Conservation (phyloP, 768 basidiomycete genomes). For the Trametes sanguinea region DNA sequence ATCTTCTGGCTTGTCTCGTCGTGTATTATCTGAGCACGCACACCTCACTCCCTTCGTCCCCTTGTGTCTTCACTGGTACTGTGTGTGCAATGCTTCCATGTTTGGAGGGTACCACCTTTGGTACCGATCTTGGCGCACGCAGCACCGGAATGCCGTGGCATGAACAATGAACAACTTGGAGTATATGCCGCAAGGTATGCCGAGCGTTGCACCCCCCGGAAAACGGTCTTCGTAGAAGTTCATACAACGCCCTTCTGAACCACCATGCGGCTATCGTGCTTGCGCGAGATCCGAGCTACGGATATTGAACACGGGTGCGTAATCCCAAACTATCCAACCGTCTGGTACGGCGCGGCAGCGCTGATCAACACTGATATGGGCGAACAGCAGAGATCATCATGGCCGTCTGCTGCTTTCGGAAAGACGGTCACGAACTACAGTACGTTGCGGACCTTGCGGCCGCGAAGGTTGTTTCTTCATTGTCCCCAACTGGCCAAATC, state of each 20-base stretch:
- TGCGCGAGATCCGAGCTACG: slow-evolving; percentile 6
- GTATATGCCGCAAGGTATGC: neutral
- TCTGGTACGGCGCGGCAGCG: neutral
- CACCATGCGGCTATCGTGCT: slow-evolving; percentile 7
- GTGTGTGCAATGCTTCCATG: no score
- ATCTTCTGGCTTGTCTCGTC: no score
- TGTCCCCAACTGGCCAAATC: neutral
- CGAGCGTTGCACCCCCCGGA: no score
- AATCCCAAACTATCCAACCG: neutral
- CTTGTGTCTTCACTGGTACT: no score
- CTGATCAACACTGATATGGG: slow-evolving; percentile 13
- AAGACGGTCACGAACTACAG: neutral
- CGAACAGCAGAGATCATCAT: slow-evolving; percentile 1
- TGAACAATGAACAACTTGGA: neutral
- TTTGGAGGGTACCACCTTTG: no score
- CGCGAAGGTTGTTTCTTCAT: slow-evolving; percentile 11
- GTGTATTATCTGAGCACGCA: no score
- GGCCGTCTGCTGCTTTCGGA: neutral
- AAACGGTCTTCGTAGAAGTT: neutral
- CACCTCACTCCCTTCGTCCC: no score
- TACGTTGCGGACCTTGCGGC: slow-evolving; percentile 12
- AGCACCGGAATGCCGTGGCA: neutral
- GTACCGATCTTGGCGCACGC: no score
- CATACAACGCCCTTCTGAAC: neutral
- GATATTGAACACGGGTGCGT: neutral